A percentile compares a stretch with the other conserved stretches of the same genome.
Conservation (phyloP, 2,329 filamentous ascomycete genomes). For the Alternaria ventricosa region DNA sequence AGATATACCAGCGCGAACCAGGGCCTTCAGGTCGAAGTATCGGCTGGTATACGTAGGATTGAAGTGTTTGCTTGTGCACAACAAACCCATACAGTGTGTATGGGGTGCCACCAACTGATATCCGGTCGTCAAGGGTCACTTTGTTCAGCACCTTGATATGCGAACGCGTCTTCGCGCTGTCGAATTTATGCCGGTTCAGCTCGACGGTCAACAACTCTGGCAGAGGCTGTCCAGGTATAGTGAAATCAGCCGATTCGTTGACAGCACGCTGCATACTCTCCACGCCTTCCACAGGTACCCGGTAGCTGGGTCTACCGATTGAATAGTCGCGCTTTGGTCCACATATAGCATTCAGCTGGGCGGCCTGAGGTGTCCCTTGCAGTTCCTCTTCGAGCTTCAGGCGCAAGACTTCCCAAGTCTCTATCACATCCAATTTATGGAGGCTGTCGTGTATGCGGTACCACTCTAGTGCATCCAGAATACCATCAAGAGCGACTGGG, state of each 20-base stretch:
- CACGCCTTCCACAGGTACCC: constrained; percentile 44
- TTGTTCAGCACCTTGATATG: constrained; percentile 65
- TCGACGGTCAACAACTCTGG: constrained; percentile 63
- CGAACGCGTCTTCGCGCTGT: constrained; percentile 56
- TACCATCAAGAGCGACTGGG: constrained; percentile 42
- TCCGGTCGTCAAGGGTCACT: constrained; percentile 62
- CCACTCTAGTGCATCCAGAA: constrained; percentile 49
- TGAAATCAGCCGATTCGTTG: constrained; percentile 38
- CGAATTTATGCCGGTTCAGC: constrained; percentile 63
- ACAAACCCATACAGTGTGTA: constrained; percentile 68
- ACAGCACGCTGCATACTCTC: constrained; percentile 53
- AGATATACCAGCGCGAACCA: constrained; percentile 64
- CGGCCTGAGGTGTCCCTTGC: constrained; percentile 51
- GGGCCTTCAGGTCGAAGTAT: constrained; percentile 65
- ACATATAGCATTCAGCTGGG: constrained; percentile 55
- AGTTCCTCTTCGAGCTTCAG: constrained; percentile 61
- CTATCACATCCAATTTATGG: constrained; percentile 58
- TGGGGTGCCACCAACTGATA: constrained; percentile 55
- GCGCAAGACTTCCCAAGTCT: constrained; percentile 63
- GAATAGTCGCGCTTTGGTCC: constrained; percentile 48
- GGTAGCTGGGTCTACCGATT: constrained; percentile 45
- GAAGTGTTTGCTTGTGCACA: constrained; percentile 65
- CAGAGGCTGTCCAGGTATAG: constrained; percentile 35
- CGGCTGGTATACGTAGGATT: constrained; percentile 66
- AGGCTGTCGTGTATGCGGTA: constrained; percentile 49